Percentiles rank a stretch among this genome's conserved stretches.
Conservation (phyloP, 345 rosid species). For the Erucastrum elatum region DNA sequence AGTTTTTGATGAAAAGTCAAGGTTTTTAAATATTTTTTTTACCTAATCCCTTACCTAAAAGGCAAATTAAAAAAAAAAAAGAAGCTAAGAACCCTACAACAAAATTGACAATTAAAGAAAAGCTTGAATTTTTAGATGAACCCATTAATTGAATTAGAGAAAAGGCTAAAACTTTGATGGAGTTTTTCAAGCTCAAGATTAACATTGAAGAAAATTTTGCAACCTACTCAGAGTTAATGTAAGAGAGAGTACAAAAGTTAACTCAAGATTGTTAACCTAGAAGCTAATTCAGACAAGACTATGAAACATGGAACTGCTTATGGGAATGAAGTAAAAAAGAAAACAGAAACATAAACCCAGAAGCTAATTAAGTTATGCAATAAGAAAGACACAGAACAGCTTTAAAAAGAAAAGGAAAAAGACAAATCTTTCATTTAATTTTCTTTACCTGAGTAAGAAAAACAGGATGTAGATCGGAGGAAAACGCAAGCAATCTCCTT, state of each 20-base stretch:
- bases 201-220: not conserved
- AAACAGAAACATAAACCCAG: not conserved
- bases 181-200: not conserved
- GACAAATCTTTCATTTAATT: not conserved
- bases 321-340: not conserved
- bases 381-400: not conserved
- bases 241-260: not conserved
- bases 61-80: constrained; percentile 3
- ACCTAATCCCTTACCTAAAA: constrained; percentile 41
- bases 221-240: not conserved
- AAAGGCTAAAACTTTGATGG: not conserved
- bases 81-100: constrained; percentile 31
- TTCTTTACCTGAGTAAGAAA: constrained; percentile 20
- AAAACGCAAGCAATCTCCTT: not conserved
- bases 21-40: not conserved
- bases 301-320: not conserved
- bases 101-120: constrained; percentile 20
- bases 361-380: not conserved
- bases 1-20: constrained; percentile 29
- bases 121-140: constrained; percentile 32
- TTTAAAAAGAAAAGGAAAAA: not conserved
- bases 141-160: constrained; percentile 20
- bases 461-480: constrained; percentile 3
- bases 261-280: not conserved
- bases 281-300: constrained; percentile 4